Evolutionary conservation across 176 grass and related monocot species (phyloP), one percentile per base, ranked within the genome.

Genomic region (Carex littledalei): DNA sequence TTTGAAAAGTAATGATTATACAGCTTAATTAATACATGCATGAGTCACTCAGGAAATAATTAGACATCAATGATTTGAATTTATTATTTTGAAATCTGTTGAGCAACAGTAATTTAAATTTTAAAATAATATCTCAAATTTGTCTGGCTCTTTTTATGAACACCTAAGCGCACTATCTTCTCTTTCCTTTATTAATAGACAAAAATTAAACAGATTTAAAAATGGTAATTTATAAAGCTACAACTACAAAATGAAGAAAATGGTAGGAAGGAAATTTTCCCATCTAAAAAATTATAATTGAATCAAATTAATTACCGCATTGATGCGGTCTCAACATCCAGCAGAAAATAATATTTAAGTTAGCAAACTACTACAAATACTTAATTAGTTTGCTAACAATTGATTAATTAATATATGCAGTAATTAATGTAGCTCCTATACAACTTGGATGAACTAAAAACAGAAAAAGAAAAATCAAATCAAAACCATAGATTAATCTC

Each of bases 351-450:
- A 47, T 50, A 26, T 5, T 39, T 39, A n/a, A 37, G 53, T 81
- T 81, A 81, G 53, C 78, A 81, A 81, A 63, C 78, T 54, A 35
- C 58, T 37, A 81, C 74, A 61, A 80, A 81, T 81, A 62, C 78
- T 60, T n/a, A n/a, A 56, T 81, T 37, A n/a, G 78, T 81, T 37
- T 63, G 53, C 78, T 8, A 81, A 63, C 56, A 55, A 35, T 80
- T 32, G 39, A 78, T 56, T 45, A 41, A 60, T 78, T 57, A 57
- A 31, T 59, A 16, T 24, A 29, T 29, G 29, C 5, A 39, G 4
- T 35, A 35, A 58, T 2, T 61, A 60, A 80, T 78, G 20, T 54
- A 59, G 78, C 29, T n/a, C 2, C 53, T 81, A 62, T 81, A 81
- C 78, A 81, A 63, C 53, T 81, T 39, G 29, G 11, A 81, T 43